Conservation (phyloP, 2,329 filamentous ascomycete genomes). For the Ascochyta fabae region DNA sequence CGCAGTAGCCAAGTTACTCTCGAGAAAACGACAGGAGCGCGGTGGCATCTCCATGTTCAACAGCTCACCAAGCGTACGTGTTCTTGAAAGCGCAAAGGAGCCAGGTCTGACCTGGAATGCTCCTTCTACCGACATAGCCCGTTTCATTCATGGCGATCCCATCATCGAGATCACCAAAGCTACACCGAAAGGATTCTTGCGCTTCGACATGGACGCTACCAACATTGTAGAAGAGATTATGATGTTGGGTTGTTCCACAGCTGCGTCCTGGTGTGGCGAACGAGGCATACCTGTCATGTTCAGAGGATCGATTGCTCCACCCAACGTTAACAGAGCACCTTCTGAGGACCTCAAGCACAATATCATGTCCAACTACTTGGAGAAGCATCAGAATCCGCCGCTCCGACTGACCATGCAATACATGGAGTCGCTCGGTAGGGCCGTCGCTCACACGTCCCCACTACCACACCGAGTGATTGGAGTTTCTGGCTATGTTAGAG, state of each 20-base stretch:
- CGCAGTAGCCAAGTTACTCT: slow-evolving; percentile 43
- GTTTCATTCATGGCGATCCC: slow-evolving; percentile 53
- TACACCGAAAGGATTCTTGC: slow-evolving; percentile 12
- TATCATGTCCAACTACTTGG: slow-evolving; percentile 47
- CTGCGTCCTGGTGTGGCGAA: slow-evolving; percentile 59
- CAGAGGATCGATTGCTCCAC: slow-evolving; percentile 48
- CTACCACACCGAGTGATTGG: slow-evolving; percentile 60
- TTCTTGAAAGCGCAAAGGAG: slow-evolving; percentile 42
- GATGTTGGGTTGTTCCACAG: slow-evolving; percentile 62
- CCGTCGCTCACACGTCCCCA: slow-evolving; percentile 55
- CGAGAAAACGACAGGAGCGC: slow-evolving; percentile 39
- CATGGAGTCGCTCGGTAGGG: slow-evolving; percentile 49
- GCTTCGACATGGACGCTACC: slow-evolving; percentile 26
- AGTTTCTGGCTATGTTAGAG: slow-evolving; percentile 61
- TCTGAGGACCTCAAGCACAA: slow-evolving; percentile 33
- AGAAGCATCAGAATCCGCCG: slow-evolving; percentile 46
- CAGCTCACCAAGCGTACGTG: slow-evolving; percentile 36
- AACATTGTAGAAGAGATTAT: slow-evolving; percentile 55
- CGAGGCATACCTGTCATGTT: slow-evolving; percentile 60
- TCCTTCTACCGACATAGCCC: slow-evolving; percentile 47
- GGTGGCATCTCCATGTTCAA: slow-evolving; percentile 49
- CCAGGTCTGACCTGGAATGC: slow-evolving; percentile 51
- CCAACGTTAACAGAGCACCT: slow-evolving; percentile 17
- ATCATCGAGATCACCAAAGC: slow-evolving; percentile 46
- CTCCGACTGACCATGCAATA: slow-evolving; percentile 52